These are phyloP conservation scores for Eimeria maxima DNA, from an alignment of 169 alveolate genomes.

Conservation along the genomic window DNA sequence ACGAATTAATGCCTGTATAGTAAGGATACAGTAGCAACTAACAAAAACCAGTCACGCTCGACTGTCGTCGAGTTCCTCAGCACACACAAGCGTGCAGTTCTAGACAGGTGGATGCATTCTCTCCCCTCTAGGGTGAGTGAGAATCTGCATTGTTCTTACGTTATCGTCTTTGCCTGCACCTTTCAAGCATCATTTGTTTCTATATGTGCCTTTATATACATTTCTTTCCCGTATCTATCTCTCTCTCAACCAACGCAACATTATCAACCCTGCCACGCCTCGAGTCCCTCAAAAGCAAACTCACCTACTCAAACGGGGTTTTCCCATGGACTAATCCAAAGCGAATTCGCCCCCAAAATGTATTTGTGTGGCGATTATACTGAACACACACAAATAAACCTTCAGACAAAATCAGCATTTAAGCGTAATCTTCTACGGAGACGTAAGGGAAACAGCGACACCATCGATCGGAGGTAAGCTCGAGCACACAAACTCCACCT, in stretches of 20 bases:
- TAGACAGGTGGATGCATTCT: not conserved
- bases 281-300: not conserved
- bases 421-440: not conserved
- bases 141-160: not conserved
- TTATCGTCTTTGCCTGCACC: not conserved
- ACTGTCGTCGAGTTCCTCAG: not conserved
- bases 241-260: not conserved
- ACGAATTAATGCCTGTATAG: not conserved
- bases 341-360: not conserved
- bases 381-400: not conserved
- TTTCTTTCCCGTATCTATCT: not conserved
- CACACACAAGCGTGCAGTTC: not conserved
- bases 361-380: not conserved
- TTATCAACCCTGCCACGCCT: not conserved
- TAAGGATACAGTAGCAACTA: not conserved
- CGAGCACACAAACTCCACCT: not conserved
- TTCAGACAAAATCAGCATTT: not conserved
- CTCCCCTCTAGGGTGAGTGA: not conserved
- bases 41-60: no score
- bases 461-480: not conserved
- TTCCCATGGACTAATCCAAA: not conserved
- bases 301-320: not conserved
- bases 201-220: not conserved
- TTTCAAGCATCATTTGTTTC: not conserved
- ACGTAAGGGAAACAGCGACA: not conserved